Evolutionary conservation across 345 rosid genomes (phyloP), one percentile per base, ranked within the genome.

Genomic region (Noccaea bulbosa): DNA sequence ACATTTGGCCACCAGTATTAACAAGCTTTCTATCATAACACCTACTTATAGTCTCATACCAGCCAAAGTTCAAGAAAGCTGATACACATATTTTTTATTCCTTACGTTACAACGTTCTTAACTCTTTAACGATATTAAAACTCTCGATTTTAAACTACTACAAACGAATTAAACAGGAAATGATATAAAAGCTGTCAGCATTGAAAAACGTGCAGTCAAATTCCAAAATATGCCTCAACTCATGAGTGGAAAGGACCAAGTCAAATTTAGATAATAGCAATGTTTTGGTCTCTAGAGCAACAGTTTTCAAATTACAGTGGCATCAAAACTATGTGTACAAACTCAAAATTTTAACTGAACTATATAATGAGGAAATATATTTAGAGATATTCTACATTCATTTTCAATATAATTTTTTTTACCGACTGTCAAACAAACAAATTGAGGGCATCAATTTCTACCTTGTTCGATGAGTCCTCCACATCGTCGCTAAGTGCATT

Each of bases 381-480:
- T 9, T 35, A 14, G 14, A 24, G 63, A 54, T 46, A 37, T 30
- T 50, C 44, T 43, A 44, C 38, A 34, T 12, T 43, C 62, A n/a
- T 22, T 58, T 8, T 74, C 35, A 50, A 51, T 43, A 14, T 1
- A 24, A 3, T 20, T 20, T 20, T 2, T 43, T 43, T 59, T 24
- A 50, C 54, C 43, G 35, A 50, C 40, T 22, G 68, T 59, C 33
- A 7, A 27, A 50, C 34, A 67, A 59, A 48, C 16, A 39, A 65
- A 8, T 17, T 39, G 14, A 16, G 5, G 24, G 52, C 55, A 76
- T 33, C 8, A 33, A 34, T 32, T 66, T 72, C 54, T 84, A 91
- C 99, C 96, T 84, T 89, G 64, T 84, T 74, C 59, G 90, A 87
- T 53, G 97, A 88, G 76, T 88, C 91, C 77, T 80, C 76, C 65